A percentile compares a stretch with the other conserved stretches of the same genome.
These are phyloP conservation scores for Niveomyces coronatus DNA, from an alignment of 2,329 filamentous ascomycete genomes.

Conservation along the genomic window DNA sequence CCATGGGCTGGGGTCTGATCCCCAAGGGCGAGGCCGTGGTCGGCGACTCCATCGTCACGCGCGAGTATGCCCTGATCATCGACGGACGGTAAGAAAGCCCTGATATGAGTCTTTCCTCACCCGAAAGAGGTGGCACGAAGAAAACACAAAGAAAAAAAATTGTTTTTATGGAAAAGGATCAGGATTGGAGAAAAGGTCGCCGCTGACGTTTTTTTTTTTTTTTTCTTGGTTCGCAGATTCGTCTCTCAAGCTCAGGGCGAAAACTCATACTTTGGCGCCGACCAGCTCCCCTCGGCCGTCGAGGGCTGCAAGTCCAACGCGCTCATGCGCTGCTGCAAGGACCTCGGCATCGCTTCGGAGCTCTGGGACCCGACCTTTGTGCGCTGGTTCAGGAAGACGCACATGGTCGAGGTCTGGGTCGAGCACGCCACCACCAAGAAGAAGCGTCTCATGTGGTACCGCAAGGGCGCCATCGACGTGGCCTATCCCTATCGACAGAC, in stretches of 20 bases:
- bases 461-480: constrained; percentile 66
- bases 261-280: constrained; percentile 83
- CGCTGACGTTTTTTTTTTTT: not conserved
- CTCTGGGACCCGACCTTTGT: constrained; percentile 95
- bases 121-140: not conserved
- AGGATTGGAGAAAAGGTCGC: too few species aligned
- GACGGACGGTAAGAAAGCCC: constrained; percentile 64
- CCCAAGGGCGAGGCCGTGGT: constrained; percentile 79
- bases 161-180: too few species aligned
- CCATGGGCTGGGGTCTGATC: constrained; percentile 90
- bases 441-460: constrained; percentile 76
- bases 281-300: constrained; percentile 85
- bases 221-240: constrained; percentile 44
- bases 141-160: not conserved
- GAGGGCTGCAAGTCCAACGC: constrained; percentile 98
- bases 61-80: constrained; percentile 86
- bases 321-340: constrained; percentile 96
- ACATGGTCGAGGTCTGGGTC: constrained; percentile 75
- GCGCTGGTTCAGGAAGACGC: constrained; percentile 63
- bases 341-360: constrained; percentile 87
- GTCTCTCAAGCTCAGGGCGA: constrained; percentile 90
- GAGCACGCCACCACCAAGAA: constrained; percentile 83
- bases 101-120: too few species aligned
- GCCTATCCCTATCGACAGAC: constrained; percentile 46
- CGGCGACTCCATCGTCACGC: constrained; percentile 68